Conservation (phyloP, 768 basidiomycete species). For the Trametes punicea region DNA sequence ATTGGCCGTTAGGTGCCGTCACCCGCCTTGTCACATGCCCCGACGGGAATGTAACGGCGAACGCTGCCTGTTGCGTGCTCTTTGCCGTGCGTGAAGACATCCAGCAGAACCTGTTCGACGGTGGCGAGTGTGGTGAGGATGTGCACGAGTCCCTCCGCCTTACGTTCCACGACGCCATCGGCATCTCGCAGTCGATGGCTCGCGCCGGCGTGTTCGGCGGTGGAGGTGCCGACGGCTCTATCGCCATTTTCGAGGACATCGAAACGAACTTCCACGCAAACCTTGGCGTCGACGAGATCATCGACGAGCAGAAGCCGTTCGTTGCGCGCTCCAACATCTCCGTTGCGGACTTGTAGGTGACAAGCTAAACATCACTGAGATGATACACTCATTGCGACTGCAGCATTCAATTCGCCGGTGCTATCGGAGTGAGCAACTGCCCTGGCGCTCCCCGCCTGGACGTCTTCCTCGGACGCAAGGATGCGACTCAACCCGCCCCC, state of each 20-base stretch:
- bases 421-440: constrained; percentile 37
- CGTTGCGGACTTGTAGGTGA: constrained; percentile 22
- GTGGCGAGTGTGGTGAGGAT: constrained; percentile 15
- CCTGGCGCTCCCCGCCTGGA: constrained; percentile 35
- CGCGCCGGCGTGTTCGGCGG: constrained; percentile 9
- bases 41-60: neutral
- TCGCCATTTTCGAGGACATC: constrained; percentile 15
- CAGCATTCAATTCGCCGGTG: constrained; percentile 37
- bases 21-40: constrained; percentile 9
- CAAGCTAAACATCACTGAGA: too few relatives aligned
- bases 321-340: constrained; percentile 11
- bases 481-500: constrained; percentile 21
- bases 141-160: constrained; percentile 17
- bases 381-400: constrained; percentile 3
- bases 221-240: constrained; percentile 12
- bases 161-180: constrained; percentile 17
- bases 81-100: constrained; percentile 11
- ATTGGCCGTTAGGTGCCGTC: neutral
- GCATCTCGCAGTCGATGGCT: constrained; percentile 4
- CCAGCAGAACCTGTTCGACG: constrained; percentile 13
- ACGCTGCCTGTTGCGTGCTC: constrained; percentile 14
- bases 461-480: constrained; percentile 36
- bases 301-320: constrained; percentile 13
- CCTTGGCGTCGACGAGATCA: constrained; percentile 13
- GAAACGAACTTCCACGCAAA: constrained; percentile 15